Evolutionary conservation across 768 basidiomycete species (phyloP), one percentile per base, ranked within the genome.

Genomic region (Agaricus bisporus): DNA sequence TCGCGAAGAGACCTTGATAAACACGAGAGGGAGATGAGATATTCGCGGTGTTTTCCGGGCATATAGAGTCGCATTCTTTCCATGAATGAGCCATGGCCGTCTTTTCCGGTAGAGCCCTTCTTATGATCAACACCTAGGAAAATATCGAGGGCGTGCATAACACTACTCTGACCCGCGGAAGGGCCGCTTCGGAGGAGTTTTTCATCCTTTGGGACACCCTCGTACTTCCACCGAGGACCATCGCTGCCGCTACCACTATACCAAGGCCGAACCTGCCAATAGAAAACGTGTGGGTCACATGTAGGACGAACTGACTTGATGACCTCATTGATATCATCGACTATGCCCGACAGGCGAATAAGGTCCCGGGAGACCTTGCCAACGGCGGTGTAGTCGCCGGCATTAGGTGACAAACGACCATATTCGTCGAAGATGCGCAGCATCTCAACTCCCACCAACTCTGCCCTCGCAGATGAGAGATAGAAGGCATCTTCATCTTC

Each of bases 61-160:
- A 98, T 98, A 70, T 98, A 98, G 18, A 81, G 80, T 54, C 90
- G 73, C 94, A 97, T 97, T 45, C 91, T 79, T 54, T 88, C 85
- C 86, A 98, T 93, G 72, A 98, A 98, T 0, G 84, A 81, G 36
- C 70, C 76, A 67, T 81, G 90, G 38, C 77, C 86, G 60, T 67
- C 79, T 69, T 80, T 82, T 54, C 73, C 68, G 44, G 76, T 68
- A 49, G 89, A 83, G 49, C 81, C 71, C 62, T 85, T 76, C 66
- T 86, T 86, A 70, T 91, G 88, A 69, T 98, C 86, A 66, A 97
- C 85, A 56, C 92, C 89, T 45, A 91, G 79, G 75, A 91, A 91
- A 67, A 94, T 70, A 64, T 91, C 89, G 20, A 91, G 71, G 8
- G 89, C 85, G 60, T 85, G 91, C 75, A 99, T 92, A 51, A 95